These are phyloP conservation scores for Ustulina deusta DNA, from an alignment of 2,329 filamentous ascomycete genomes.

Conservation along the genomic window DNA sequence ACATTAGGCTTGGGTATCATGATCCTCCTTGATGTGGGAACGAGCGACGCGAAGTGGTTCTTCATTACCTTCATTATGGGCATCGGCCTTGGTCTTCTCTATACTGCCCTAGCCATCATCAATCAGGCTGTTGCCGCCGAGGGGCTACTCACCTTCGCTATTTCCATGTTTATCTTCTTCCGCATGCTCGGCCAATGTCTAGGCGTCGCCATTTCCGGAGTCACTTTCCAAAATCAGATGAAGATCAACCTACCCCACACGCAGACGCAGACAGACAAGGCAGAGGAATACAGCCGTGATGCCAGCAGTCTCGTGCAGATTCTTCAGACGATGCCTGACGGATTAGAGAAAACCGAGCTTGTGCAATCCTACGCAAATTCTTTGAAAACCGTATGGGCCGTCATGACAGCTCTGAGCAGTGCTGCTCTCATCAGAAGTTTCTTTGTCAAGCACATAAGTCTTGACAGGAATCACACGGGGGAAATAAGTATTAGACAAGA, in stretches of 20 bases:
- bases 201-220: slow-evolving; percentile 74
- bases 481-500: too few relatives aligned
- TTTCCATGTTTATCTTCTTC: slow-evolving; percentile 60
- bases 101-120: background rate
- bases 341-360: slow-evolving; percentile 34
- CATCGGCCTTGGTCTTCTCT: background rate
- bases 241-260: slow-evolving; percentile 61
- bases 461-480: too few relatives aligned
- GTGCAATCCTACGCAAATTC: background rate
- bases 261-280: slow-evolving; percentile 57
- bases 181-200: slow-evolving; percentile 73
- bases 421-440: slow-evolving; percentile 1
- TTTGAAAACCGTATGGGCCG: slow-evolving; percentile 8
- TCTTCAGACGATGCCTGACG: slow-evolving; percentile 63
- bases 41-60: background rate
- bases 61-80: background rate
- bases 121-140: background rate
- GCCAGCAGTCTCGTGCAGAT: slow-evolving; percentile 67
- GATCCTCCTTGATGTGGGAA: background rate
- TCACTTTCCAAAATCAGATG: slow-evolving; percentile 77
- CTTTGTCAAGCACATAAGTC: slow-evolving; percentile 13
- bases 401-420: slow-evolving; percentile 4
- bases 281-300: slow-evolving; percentile 64
- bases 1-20: background rate
- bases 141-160: background rate